Evolutionary conservation across 1,284 basidiomycete species (phyloP).

Genomic region (Ustilago esculenta): DNA sequence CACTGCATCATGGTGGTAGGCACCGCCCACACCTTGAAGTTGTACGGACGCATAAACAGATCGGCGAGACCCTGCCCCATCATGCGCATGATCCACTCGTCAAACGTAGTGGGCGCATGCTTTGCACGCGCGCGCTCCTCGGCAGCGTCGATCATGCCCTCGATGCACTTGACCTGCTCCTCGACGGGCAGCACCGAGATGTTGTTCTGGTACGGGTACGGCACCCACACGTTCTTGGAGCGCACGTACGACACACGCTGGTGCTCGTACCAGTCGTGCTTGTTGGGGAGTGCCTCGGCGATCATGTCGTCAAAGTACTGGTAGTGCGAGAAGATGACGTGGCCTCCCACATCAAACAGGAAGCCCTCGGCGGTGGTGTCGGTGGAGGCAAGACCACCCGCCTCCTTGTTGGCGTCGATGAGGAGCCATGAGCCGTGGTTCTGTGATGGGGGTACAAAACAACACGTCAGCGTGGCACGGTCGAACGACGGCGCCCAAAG

Average conservation of each 20-base stretch:
- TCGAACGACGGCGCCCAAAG: background rate
- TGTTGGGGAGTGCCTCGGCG: slow-evolving; percentile 69
- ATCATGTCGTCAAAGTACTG: slow-evolving; percentile 71
- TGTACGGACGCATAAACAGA: slow-evolving; percentile 72
- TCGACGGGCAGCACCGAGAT: slow-evolving; percentile 70
- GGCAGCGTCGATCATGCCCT: slow-evolving; percentile 70
- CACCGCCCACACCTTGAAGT: slow-evolving; percentile 72
- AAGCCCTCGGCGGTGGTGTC: slow-evolving; percentile 71
- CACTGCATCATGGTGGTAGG: slow-evolving; percentile 72
- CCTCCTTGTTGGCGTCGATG: slow-evolving; percentile 69
- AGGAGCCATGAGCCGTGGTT: slow-evolving; percentile 69
- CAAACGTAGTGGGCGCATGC: slow-evolving; percentile 68
- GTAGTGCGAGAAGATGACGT: slow-evolving; percentile 73
- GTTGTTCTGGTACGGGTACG: slow-evolving; percentile 71
- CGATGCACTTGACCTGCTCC: slow-evolving; percentile 70
- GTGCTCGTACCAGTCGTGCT: slow-evolving; percentile 70
- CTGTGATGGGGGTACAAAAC: too few relatives aligned
- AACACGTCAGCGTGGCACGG: slow-evolving; percentile 4
- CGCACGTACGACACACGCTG: slow-evolving; percentile 72
- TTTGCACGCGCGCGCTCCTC: slow-evolving; percentile 66
- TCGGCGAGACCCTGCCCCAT: slow-evolving; percentile 71
- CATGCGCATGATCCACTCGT: slow-evolving; percentile 71
- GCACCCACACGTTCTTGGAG: slow-evolving; percentile 70
- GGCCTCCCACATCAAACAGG: slow-evolving; percentile 71
- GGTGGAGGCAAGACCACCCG: slow-evolving; percentile 71